Percentiles rank a stretch among this genome's conserved stretches.
Conservation (phyloP, 305 asterid species). For the Andrographis paniculata region DNA sequence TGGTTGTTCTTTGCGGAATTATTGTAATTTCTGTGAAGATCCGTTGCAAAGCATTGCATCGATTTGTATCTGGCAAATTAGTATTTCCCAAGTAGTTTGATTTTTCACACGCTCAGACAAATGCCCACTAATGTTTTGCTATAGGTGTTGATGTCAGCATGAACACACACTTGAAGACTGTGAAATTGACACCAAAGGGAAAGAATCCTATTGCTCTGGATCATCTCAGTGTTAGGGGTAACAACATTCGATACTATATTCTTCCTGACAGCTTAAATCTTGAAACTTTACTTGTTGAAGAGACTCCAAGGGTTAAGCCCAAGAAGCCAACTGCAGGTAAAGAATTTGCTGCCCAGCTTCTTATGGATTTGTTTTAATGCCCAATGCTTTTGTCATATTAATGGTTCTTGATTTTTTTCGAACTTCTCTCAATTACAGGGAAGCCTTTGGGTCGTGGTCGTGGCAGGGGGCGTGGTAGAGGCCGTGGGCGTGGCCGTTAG, state of each 20-base stretch:
- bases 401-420: background rate
- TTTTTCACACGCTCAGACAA: too few relatives aligned
- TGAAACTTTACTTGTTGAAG: conserved; percentile 59
- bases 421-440: conserved; percentile 22
- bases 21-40: too few relatives aligned
- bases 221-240: conserved; percentile 63
- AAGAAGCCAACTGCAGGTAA: conserved; percentile 61
- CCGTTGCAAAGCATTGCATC: too few relatives aligned
- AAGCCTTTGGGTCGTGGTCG: conserved; percentile 57
- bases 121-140: too few relatives aligned
- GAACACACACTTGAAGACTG: conserved; percentile 67
- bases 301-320: conserved; percentile 67
- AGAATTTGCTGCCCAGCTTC: conserved; percentile 1
- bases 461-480: conserved; percentile 65
- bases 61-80: too few relatives aligned
- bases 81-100: too few relatives aligned
- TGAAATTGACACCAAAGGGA: conserved; percentile 52
- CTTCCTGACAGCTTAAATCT: conserved; percentile 68
- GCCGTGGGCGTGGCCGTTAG: conserved; percentile 63
- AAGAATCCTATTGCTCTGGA: conserved; percentile 58
- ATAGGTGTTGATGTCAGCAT: conserved; percentile 56
- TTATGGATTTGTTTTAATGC: background rate
- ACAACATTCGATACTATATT: conserved; percentile 59
- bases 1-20: too few relatives aligned
- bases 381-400: background rate